Evolutionary conservation across 2,329 filamentous ascomycete genomes (phyloP).

Genomic region (Exophiala aquamarina): DNA sequence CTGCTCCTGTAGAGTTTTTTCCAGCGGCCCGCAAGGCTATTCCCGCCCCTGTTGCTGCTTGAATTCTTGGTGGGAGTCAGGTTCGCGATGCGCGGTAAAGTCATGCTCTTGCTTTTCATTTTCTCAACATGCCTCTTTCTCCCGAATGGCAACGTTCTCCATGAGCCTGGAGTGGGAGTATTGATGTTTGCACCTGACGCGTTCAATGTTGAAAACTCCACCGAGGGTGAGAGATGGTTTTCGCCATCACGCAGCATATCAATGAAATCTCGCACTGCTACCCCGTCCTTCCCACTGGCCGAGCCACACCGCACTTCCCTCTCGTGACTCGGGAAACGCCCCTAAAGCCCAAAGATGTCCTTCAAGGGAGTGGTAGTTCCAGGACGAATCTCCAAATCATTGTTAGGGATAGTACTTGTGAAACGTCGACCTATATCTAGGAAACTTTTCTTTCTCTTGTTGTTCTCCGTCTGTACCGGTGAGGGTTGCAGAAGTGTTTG

Average conservation of each 20-base stretch:
- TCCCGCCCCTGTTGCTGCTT: slow-evolving; percentile 7
- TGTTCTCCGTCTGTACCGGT: neutral
- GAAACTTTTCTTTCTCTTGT: slow-evolving; percentile 17
- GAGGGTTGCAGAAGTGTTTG: neutral
- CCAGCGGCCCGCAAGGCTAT: slow-evolving; percentile 18
- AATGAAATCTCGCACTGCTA: slow-evolving; percentile 26
- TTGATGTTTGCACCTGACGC: slow-evolving; percentile 1
- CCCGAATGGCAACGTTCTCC: slow-evolving; percentile 13
- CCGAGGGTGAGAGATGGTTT: neutral
- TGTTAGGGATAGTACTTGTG: slow-evolving; percentile 3
- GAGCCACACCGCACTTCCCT: slow-evolving; percentile 23
- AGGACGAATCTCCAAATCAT: slow-evolving; percentile 1
- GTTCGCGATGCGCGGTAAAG: slow-evolving; percentile 7
- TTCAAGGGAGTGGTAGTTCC: slow-evolving; percentile 16
- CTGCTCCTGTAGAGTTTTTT: slow-evolving; percentile 22
- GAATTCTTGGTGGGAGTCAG: neutral
- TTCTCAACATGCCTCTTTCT: slow-evolving; percentile 14
- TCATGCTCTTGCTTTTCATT: slow-evolving; percentile 19
- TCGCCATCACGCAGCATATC: slow-evolving; percentile 6
- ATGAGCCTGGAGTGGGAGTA: slow-evolving; percentile 13
- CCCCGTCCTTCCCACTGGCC: slow-evolving; percentile 21
- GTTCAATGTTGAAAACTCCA: neutral
- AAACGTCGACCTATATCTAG: slow-evolving; percentile 17
- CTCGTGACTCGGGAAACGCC: slow-evolving; percentile 26
- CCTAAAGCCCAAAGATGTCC: slow-evolving; percentile 25